Conservation (phyloP, 2,329 filamentous ascomycete genomes). For the Tolypocladium cylindrosporum region DNA sequence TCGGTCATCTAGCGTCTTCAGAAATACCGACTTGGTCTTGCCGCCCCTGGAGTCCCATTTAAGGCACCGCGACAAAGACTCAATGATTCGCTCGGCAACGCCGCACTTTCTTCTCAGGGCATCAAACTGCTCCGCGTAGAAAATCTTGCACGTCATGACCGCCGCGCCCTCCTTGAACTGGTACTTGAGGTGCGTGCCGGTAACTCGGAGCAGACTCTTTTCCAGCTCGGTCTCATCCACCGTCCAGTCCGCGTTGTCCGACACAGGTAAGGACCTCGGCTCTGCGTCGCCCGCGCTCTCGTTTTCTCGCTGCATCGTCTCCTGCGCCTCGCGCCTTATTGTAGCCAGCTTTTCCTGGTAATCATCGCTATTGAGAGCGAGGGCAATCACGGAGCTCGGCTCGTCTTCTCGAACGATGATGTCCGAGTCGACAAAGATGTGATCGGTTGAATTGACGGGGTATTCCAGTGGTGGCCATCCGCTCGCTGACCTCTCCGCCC, state of each 20-base stretch:
- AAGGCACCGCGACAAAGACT: conserved; percentile 86
- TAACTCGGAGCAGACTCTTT: conserved; percentile 71
- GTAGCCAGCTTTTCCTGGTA: conserved; percentile 71
- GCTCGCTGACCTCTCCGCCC: conserved; percentile 93
- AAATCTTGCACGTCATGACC: conserved; percentile 95
- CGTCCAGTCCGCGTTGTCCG: conserved; percentile 27
- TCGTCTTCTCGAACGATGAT: conserved; percentile 97
- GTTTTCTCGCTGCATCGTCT: conserved; percentile 27
- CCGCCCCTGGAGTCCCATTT: conserved; percentile 98
- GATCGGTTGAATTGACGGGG: conserved; percentile 76
- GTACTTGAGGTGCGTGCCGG: conserved; percentile 90
- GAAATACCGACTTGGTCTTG: conserved; percentile 93
- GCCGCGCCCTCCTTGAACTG: conserved; percentile 92
- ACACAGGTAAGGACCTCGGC: conserved; percentile 17
- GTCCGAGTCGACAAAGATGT: conserved; percentile 94
- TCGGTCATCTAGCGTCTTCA: conserved; percentile 92
- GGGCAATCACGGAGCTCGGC: conserved; percentile 89
- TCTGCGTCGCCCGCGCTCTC: conserved; percentile 19
- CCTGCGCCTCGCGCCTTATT: conserved; percentile 45
- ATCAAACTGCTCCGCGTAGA: conserved; percentile 97
- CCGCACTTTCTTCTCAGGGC: conserved; percentile 88
- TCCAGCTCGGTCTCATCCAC: conserved; percentile 67
- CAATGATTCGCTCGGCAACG: conserved; percentile 85
- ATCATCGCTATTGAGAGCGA: conserved; percentile 79
- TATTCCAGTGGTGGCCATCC: conserved; percentile 92